Base-by-base conservation (phyloP, 345 rosid species). In the Crucihimalaya himalaica region DNA sequence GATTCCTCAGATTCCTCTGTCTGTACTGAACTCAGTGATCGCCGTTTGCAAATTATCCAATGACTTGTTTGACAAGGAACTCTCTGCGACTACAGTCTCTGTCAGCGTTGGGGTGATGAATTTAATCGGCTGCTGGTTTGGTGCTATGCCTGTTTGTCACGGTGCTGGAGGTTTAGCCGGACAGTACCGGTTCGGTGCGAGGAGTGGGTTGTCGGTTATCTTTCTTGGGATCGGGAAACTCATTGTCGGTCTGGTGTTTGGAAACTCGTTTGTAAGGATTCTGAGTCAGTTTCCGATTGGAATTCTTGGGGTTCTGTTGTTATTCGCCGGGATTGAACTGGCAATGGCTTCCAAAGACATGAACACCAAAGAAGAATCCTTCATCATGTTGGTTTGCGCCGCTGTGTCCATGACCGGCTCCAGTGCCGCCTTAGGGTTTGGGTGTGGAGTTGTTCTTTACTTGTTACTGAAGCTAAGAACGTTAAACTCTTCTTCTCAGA, bases 111-210 rank as follows among this genome's bases (percentile, higher is more conserved):
- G 97, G 32, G 2, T 72, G 4, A 92, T 89, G 97, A 92, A 92
- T 66, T 80, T 92, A 29, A 83, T 88, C 1, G 96, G 97, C 0
- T 92, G 97, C 68, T 89, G 94, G 97, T 92, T 89, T 1, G 98
- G 98, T 2, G 98, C 98, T 1, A 92, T 92, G 98, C 96, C 98
- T 1, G 94, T 89, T 4, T 92, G 98, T 70, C 96, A 89, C 6
- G 94, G 96, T 5, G 98, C 98, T 0, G 98, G 96, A 1, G 98
- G 98, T 28, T 72, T 92, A 55, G 96, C 98, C 0, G 98, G 98
- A 45, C 98, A 92, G 81, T 89, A 88, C 70, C 78, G 94, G 76
- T 92, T 92, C 16, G 98, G 96, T 0, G 96, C 89, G 2, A 81
- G 98, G 58, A 89, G 85, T 35, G 98, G 96, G 9, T 77, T 83